Evolutionary conservation across 352 stramenopile species (phyloP), one percentile per base, ranked within the genome.

Genomic region (Phytopythium sindhum): DNA sequence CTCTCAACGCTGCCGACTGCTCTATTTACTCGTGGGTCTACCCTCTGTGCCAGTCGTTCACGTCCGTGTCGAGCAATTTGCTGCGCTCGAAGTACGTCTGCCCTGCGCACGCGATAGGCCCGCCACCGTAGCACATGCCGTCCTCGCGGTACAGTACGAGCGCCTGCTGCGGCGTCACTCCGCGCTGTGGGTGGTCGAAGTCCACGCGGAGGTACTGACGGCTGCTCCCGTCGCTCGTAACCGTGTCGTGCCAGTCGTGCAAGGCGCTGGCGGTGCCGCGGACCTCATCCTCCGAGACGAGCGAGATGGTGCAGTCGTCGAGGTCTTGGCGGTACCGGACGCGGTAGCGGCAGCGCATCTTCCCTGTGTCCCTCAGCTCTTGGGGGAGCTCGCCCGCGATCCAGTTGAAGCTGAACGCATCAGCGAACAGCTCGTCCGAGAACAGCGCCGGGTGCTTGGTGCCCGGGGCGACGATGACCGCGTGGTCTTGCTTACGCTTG

Each of bases 371-470:
- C 23, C 47, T 61, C 28, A 91, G 72, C 60, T 86, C 70, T 17
- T 57, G 42, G 11, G 84, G 84, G 6, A 79, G 10, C 7, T 77
- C 51, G 42, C 77, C 78, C 41, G 75, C 69, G 60, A 98, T 96
- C 95, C 96, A 98, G 77, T 98, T 96, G 65, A 99, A 97, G 41
- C 77, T 56, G 2, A 44, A 23, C 23, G 78, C 68, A 12, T 88
- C 78, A 2, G 96, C 78, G 54, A 90, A 93, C 6, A 98, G 78
- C 56, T 78, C 58, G 71, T 98, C 88, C 0, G 81, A 83, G 68
- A 97, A 98, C 21, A 98, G 76, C 10, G 95, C 80, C 1, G 93
- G 91, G 73, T 98, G 90, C 57, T 95, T 81, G 14, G 91, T 98
- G 28, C 89, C 90, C 39, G 89, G 77, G 21, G 88, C 96, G 21